These are phyloP conservation scores for Pythium periplocum DNA, from an alignment of 352 stramenopile genomes.

Conservation along the genomic window DNA sequence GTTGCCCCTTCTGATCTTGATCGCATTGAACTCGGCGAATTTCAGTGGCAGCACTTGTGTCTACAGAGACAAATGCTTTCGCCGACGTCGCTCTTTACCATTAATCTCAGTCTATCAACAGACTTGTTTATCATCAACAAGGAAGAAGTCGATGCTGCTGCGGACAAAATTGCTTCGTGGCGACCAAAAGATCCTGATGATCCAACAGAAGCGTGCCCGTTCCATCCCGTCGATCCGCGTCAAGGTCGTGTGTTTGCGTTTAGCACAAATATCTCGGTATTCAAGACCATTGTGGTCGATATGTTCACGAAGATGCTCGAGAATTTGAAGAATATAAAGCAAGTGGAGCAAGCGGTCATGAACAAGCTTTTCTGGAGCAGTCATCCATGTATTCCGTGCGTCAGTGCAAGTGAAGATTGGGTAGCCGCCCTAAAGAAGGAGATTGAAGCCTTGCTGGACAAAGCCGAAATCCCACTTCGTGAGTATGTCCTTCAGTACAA, in stretches of 20 bases:
- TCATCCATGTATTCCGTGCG: slow-evolving; percentile 81
- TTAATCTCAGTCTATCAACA: slow-evolving; percentile 65
- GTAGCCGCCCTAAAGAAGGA: slow-evolving; percentile 56
- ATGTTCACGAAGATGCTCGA: slow-evolving; percentile 80
- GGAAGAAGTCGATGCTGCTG: slow-evolving; percentile 51
- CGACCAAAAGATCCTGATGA: slow-evolving; percentile 65
- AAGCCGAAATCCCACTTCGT: slow-evolving; percentile 46
- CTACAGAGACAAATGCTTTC: slow-evolving; percentile 55
- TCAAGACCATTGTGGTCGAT: slow-evolving; percentile 51
- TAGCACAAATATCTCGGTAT: slow-evolving; percentile 57
- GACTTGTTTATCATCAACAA: slow-evolving; percentile 77
- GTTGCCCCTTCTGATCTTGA: slow-evolving; percentile 64
- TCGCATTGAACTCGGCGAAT: slow-evolving; percentile 48
- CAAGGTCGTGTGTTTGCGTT: slow-evolving; percentile 57
- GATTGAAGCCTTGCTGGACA: slow-evolving; percentile 51
- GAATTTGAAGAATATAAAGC: slow-evolving; percentile 79
- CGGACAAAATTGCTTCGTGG: slow-evolving; percentile 48
- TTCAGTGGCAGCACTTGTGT: slow-evolving; percentile 78
- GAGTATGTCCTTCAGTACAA: slow-evolving; percentile 85
- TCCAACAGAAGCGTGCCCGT: slow-evolving; percentile 52
- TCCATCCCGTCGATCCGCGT: slow-evolving; percentile 34
- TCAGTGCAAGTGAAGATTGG: slow-evolving; percentile 86
- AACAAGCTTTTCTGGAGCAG: slow-evolving; percentile 94
- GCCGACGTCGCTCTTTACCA: slow-evolving; percentile 61
- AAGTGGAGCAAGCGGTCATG: slow-evolving; percentile 91